A percentile compares a stretch with the other conserved stretches of the same genome.
Conservation (phyloP, 169 alveolate genomes). For the Eimeria maxima region DNA sequence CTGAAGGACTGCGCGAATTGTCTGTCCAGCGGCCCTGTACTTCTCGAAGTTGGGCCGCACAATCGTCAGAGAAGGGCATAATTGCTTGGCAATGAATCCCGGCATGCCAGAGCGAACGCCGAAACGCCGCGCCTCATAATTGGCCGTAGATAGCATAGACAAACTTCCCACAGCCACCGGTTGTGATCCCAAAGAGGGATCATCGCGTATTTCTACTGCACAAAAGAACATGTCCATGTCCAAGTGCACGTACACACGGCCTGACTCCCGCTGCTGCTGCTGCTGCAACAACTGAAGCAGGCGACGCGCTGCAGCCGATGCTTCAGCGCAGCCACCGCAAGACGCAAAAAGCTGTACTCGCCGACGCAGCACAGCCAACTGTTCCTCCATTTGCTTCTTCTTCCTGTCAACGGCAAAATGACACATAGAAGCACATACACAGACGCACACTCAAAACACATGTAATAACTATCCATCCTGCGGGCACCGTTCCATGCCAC, state of each 20-base stretch:
- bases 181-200: conserved; percentile 66
- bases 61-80: conserved; percentile 87
- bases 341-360: conserved; percentile 66
- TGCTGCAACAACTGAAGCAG: conserved; percentile 67
- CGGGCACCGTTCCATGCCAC: background rate
- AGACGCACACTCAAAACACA: background rate
- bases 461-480: background rate
- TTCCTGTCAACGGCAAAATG: conserved; percentile 20
- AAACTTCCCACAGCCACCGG: conserved; percentile 92
- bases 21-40: conserved; percentile 54
- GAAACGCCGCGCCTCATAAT: conserved; percentile 93
- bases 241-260: conserved; percentile 74
- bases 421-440: background rate
- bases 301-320: conserved; percentile 74
- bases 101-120: conserved; percentile 97
- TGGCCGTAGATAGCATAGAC: conserved; percentile 93
- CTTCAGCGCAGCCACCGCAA: conserved; percentile 62
- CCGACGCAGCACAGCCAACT: conserved; percentile 62
- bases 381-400: conserved; percentile 53
- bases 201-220: conserved; percentile 77
- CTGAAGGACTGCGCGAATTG: conserved; percentile 33
- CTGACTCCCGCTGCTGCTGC: conserved; percentile 80
- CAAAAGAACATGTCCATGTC: conserved; percentile 77
- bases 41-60: conserved; percentile 66
- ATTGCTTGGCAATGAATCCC: conserved; percentile 92